Evolutionary conservation across 495 filamentous ascomycete species (phyloP).

Genomic region (Penicillium manginii): DNA sequence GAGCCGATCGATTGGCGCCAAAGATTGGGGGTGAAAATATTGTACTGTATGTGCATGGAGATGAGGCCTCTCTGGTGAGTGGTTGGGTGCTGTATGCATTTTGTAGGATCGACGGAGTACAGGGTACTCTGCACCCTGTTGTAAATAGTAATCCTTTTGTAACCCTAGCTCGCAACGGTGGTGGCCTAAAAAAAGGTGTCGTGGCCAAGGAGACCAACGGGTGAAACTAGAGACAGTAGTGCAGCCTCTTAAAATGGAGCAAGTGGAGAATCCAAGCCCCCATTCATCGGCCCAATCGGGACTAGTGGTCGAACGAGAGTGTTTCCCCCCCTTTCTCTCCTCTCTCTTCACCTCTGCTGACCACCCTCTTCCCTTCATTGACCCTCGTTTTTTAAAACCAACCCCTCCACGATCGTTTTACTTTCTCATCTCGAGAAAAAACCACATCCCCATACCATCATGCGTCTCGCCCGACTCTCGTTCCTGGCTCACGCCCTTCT

Average conservation of each 20-base stretch:
- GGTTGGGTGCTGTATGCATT: not conserved
- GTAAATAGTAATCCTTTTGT: not conserved
- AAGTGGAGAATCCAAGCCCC: constrained; percentile 1
- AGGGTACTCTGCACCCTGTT: not conserved
- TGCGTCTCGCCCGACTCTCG: constrained; percentile 44
- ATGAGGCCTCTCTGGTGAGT: not conserved
- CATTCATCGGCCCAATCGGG: constrained; percentile 11
- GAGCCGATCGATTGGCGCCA: constrained; percentile 8
- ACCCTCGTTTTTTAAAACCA: constrained; percentile 5
- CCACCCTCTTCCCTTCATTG: constrained; percentile 12
- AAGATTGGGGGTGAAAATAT: not conserved
- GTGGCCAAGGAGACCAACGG: not conserved
- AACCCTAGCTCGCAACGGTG: constrained; percentile 3
- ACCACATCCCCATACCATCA: constrained; percentile 28
- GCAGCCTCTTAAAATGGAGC: not conserved
- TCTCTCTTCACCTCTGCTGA: constrained; percentile 10
- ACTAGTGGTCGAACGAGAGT: constrained; percentile 6
- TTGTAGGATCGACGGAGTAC: not conserved
- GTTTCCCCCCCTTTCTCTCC: not conserved
- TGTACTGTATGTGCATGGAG: not conserved
- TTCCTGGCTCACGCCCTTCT: constrained; percentile 44
- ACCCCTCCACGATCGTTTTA: constrained; percentile 21
- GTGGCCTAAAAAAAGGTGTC: not conserved
- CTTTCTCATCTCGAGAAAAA: not conserved
- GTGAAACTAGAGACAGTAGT: constrained; percentile 17